Evolutionary conservation across 208 protist genomes (phyloP).

Genomic region (Leptomonas pyrrhocoris): DNA sequence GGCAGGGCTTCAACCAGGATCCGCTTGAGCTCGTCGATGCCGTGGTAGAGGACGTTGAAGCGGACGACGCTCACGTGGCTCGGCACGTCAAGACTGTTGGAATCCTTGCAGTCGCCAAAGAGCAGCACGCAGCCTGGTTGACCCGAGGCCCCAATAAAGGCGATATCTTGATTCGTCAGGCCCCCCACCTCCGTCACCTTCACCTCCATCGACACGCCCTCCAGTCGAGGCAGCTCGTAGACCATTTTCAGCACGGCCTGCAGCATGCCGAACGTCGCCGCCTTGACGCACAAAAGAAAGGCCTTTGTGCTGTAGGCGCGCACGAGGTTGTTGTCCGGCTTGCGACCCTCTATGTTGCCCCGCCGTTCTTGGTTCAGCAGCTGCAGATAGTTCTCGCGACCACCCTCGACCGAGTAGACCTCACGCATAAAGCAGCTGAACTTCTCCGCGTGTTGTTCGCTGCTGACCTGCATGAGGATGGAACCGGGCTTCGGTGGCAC

Average conservation of each 20-base stretch:
- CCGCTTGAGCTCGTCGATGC: constrained; percentile 84
- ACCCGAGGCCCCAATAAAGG: constrained; percentile 54
- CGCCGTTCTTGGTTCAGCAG: constrained; percentile 74
- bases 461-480: constrained; percentile 88
- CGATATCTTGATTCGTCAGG: constrained; percentile 71
- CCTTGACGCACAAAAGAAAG: constrained; percentile 79
- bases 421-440: constrained; percentile 90
- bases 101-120: constrained; percentile 81
- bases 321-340: constrained; percentile 88
- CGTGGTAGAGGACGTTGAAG: constrained; percentile 90
- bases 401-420: constrained; percentile 80
- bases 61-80: constrained; percentile 70
- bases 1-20: constrained; percentile 73
- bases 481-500: constrained; percentile 83
- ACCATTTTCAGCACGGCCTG: constrained; percentile 89
- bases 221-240: constrained; percentile 82
- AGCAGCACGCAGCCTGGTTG: constrained; percentile 82
- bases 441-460: constrained; percentile 84
- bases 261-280: constrained; percentile 90
- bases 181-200: constrained; percentile 80
- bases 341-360: constrained; percentile 77
- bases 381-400: constrained; percentile 84
- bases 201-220: constrained; percentile 77
- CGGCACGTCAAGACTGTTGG: constrained; percentile 67
- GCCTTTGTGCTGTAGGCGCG: constrained; percentile 70